Evolutionary conservation across 352 stramenopile species (phyloP).

Genomic region (Pelagophyceae sp.): DNA sequence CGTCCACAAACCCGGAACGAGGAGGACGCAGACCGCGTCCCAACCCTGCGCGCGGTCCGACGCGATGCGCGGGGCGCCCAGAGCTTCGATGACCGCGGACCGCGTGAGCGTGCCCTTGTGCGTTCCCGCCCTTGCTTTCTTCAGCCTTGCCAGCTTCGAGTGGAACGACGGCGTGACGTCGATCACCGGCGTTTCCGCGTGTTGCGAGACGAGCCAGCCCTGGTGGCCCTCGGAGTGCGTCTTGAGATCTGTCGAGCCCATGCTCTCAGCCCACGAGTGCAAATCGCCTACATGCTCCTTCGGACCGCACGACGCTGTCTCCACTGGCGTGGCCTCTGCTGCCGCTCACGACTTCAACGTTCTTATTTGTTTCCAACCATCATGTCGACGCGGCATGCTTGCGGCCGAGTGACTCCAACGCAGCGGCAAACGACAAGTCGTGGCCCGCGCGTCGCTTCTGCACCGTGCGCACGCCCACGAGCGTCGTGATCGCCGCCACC

Average conservation of each 20-base stretch:
- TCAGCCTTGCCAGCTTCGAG: background rate
- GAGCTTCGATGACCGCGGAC: background rate
- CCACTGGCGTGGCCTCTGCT: no score
- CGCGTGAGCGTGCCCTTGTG: background rate
- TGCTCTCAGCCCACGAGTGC: background rate
- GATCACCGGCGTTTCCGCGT: background rate
- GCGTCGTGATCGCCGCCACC: background rate
- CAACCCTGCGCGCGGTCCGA: background rate
- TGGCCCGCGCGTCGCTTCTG: background rate
- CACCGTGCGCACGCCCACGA: background rate
- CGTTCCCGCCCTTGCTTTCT: background rate
- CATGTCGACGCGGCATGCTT: no score
- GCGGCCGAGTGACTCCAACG: background rate
- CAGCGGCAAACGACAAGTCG: background rate
- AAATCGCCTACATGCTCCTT: no score
- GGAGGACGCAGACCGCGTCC: background rate
- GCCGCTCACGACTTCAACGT: no score
- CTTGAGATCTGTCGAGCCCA: background rate
- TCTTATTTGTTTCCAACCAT: no score
- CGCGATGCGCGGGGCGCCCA: background rate
- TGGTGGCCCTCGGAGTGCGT: slow-evolving; percentile 4
- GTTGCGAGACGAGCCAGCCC: background rate
- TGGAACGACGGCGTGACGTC: background rate
- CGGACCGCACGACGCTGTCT: no score
- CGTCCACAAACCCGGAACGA: slow-evolving; percentile 2